A percentile compares a stretch with the other conserved stretches of the same genome.
Evolutionary conservation across 148 eudicot species (phyloP).

Genomic region (Pharnaceum exiguum): DNA sequence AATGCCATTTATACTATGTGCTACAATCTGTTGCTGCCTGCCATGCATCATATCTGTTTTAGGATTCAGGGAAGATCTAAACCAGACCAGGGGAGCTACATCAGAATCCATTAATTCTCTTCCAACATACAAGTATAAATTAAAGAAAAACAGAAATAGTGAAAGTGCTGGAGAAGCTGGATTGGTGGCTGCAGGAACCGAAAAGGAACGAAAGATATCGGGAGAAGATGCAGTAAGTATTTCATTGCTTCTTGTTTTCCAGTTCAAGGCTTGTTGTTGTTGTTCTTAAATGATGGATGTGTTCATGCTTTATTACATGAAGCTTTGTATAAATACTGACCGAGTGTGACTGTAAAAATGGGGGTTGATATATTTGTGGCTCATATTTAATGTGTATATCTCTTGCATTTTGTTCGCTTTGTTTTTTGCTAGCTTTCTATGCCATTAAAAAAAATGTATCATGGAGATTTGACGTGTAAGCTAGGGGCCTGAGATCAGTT

Average conservation of each 20-base stretch:
- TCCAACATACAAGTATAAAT: constrained; percentile 77
- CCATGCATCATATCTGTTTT: constrained; percentile 86
- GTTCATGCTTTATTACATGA: neutral
- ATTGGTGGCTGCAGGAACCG: constrained; percentile 84
- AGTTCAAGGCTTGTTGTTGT: neutral
- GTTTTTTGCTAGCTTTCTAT: too few species aligned
- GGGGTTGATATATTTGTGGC: too few species aligned
- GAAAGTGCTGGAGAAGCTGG: constrained; percentile 48
- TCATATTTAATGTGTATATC: too few species aligned
- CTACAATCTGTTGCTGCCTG: constrained; percentile 94
- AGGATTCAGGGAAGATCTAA: constrained; percentile 82
- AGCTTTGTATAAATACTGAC: too few species aligned
- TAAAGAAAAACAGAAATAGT: constrained; percentile 51
- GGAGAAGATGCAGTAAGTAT: constrained; percentile 91
- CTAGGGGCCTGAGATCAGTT: too few species aligned
- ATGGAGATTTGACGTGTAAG: too few species aligned
- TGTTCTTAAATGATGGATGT: too few species aligned
- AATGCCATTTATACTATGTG: constrained; percentile 90
- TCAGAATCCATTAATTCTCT: constrained; percentile 78
- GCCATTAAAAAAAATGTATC: too few species aligned
- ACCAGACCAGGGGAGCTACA: constrained; percentile 83
- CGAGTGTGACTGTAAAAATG: too few species aligned
- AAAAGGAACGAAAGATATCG: constrained; percentile 72
- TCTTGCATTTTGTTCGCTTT: too few species aligned
- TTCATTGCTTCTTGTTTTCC: constrained; percentile 4